These are phyloP conservation scores for Fusarium praegraminearum DNA, from an alignment of 2,329 filamentous ascomycete species.

Conservation along the genomic window DNA sequence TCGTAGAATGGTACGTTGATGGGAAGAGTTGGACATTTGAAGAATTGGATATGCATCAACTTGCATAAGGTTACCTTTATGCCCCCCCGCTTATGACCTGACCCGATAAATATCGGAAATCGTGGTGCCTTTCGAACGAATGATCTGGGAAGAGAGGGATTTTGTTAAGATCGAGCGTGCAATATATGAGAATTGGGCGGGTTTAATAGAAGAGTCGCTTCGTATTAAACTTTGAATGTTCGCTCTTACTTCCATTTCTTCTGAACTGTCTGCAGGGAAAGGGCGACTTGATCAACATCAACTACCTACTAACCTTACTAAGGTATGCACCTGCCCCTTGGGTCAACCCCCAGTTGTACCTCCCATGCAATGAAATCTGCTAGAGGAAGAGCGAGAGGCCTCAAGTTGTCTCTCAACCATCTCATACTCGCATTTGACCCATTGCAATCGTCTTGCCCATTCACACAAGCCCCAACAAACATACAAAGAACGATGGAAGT, in stretches of 20 bases:
- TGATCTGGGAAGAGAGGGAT: constrained; percentile 17
- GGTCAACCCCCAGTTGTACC: not conserved
- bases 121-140: constrained; percentile 18
- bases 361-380: not conserved
- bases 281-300: not conserved
- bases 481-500: constrained; percentile 14
- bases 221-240: constrained; percentile 26
- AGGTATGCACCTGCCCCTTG: constrained; percentile 1
- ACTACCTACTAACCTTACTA: not conserved
- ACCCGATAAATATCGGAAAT: constrained; percentile 46
- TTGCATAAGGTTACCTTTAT: constrained; percentile 24
- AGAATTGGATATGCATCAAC: constrained; percentile 13
- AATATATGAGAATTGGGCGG: constrained; percentile 31
- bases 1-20: not conserved
- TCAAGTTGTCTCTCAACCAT: constrained; percentile 1
- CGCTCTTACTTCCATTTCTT: constrained; percentile 13
- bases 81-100: constrained; percentile 44
- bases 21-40: not conserved
- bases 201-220: constrained; percentile 1
- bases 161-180: constrained; percentile 18
- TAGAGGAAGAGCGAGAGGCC: not conserved
- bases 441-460: not conserved
- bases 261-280: not conserved
- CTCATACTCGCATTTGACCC: not conserved
- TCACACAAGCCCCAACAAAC: constrained; percentile 8